A percentile compares a stretch with the other conserved stretches of the same genome.
Conservation (phyloP, 768 basidiomycete genomes). For the Rubroboletus satanas region DNA sequence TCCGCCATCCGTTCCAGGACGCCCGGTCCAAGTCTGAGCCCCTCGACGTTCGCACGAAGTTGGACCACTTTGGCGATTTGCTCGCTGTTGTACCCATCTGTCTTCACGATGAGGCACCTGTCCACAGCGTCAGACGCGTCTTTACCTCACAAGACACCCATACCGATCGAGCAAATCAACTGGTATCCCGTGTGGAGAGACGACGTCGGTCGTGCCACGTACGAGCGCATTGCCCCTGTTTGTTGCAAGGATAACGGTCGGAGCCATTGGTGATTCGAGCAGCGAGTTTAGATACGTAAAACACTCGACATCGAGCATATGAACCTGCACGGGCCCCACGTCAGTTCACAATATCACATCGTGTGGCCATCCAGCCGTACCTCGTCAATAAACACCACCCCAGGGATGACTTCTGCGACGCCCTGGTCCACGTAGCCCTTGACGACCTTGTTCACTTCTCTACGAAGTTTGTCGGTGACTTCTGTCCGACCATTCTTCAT, state of each 20-base stretch:
- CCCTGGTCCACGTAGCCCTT: slow-evolving; percentile 98
- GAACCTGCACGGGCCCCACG: slow-evolving; percentile 57
- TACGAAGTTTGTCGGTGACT: slow-evolving; percentile 92
- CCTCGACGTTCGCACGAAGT: slow-evolving; percentile 82
- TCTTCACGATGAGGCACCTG: slow-evolving; percentile 94
- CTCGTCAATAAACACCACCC: slow-evolving; percentile 98
- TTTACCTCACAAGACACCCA: slow-evolving; percentile 1
- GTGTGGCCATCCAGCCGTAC: slow-evolving; percentile 40
- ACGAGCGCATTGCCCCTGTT: slow-evolving; percentile 92
- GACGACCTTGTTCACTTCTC: slow-evolving; percentile 97
- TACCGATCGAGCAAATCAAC: slow-evolving; percentile 91
- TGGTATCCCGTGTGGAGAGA: slow-evolving; percentile 90
- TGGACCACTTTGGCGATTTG: slow-evolving; percentile 86
- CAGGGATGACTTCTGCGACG: slow-evolving; percentile 95
- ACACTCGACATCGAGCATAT: slow-evolving; percentile 99
- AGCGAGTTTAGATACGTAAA: slow-evolving; percentile 98
- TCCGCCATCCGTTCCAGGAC: slow-evolving; percentile 78
- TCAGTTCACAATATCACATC: slow-evolving; percentile 3
- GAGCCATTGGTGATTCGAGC: slow-evolving; percentile 94
- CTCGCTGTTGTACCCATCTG: slow-evolving; percentile 74
- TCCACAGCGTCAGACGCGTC: slow-evolving; percentile 6
- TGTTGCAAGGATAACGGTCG: slow-evolving; percentile 94
- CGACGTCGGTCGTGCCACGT: slow-evolving; percentile 88
- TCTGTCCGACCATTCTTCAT: slow-evolving; percentile 94
- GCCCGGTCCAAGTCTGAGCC: slow-evolving; percentile 66